Base-by-base conservation (phyloP, 2,329 filamentous ascomycete species). In the Thermomyces lanuginosus region DNA sequence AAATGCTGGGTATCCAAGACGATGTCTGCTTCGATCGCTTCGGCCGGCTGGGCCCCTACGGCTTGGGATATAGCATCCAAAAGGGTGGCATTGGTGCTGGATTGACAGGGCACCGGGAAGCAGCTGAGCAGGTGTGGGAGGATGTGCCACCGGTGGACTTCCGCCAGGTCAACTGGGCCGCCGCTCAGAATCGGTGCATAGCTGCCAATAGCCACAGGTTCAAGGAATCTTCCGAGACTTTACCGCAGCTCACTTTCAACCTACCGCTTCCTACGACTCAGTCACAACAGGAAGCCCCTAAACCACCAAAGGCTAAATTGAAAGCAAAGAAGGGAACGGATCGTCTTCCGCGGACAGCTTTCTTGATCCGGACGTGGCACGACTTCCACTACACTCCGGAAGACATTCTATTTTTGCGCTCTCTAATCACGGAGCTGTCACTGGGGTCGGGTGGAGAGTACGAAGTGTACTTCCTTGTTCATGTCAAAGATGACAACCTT, bases 11-110 rank as follows among this genome's bases (percentile, higher is more conserved):
- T 0, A 58, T 95, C 18, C 70, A 77, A 10, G 71, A 91, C 38
- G 76, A 92, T 42, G 69, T 93, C 24, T 98, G 89, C 56, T 93
- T 92, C 45, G 89, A 98, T 40, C 69, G 89, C 2, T 92, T 80
- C 46, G 86, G 86, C 3, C 69, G 83, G 36, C 69, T 89, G 16
- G 84, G 81, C 0, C 79, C 86, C 0, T 98, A 98, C 41, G 86
- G 86, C 0, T 70, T 82, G 34, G 86, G 86, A 6, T 95, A 95
- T 49, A 80, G 77, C 16, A 60, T 66, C 17, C 72, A 72, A 31
- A 72, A 66, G 36, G 86, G 86, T 8, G 86, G 86, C 2, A 72
- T 77, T 14, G 83, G 86, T 4, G 73, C 79, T n/a, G 84, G 81
- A 7, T 69, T 91, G 50, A 73, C 83, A 41, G 82, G 82, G 12